Evolutionary conservation across 192 early-diverging fungal genomes (phyloP).

Genomic region (Spizellomyces punctatus): DNA sequence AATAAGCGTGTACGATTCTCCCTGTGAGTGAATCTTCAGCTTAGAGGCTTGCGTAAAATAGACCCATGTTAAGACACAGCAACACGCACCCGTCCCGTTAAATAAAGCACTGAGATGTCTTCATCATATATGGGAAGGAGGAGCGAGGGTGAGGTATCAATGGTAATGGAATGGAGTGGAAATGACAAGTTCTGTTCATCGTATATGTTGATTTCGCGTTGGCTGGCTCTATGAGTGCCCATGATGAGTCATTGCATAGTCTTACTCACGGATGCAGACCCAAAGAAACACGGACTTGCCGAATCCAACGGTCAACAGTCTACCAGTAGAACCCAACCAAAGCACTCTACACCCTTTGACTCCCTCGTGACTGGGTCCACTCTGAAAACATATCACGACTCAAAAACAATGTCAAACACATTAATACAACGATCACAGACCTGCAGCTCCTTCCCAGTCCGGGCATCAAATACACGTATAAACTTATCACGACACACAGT

Average conservation of each 20-base stretch:
- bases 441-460: slow-evolving; percentile 56
- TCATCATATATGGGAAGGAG: slow-evolving; percentile 70
- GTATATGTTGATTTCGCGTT: slow-evolving; percentile 67
- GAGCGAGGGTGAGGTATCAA: slow-evolving; percentile 78
- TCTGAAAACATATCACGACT: not conserved
- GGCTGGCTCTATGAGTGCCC: slow-evolving; percentile 50
- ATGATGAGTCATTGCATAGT: not conserved
- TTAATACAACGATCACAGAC: not conserved
- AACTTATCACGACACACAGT: slow-evolving; percentile 68
- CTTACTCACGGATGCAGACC: not conserved
- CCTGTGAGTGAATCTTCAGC: slow-evolving; percentile 17
- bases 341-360: slow-evolving; percentile 60
- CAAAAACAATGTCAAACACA: not conserved
- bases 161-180: slow-evolving; percentile 8
- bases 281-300: slow-evolving; percentile 46
- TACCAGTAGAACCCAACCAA: slow-evolving; percentile 62
- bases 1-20: slow-evolving; percentile 75
- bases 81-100: slow-evolving; percentile 57
- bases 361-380: slow-evolving; percentile 70
- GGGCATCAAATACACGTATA: slow-evolving; percentile 67
- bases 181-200: slow-evolving; percentile 30
- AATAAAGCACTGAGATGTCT: slow-evolving; percentile 69
- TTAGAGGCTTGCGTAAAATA: not conserved
- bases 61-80: not conserved
- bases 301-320: slow-evolving; percentile 69